phyloP scores from a whole-genome alignment of 257 asterid genomes.

The Solanum arcanum region DNA sequence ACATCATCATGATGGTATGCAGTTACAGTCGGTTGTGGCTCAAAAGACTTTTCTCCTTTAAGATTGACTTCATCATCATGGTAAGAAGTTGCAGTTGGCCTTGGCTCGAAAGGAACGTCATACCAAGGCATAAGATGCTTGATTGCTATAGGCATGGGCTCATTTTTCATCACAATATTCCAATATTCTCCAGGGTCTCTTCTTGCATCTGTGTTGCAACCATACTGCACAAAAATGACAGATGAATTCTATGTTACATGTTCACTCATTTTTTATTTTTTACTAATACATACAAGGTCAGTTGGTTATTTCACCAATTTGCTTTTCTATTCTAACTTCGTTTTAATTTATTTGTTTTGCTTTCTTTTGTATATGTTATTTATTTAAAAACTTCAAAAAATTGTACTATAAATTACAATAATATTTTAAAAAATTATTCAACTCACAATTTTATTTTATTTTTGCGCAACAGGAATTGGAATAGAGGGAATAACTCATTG shows the following conservation, averaged over 20 bases:
- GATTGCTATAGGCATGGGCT: neutral
- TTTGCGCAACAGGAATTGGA: too few species aligned
- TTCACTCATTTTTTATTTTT: too few species aligned
- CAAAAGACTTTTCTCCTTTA: neutral
- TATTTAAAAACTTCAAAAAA: too few species aligned
- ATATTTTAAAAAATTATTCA: fast-evolving
- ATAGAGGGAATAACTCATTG: too few species aligned
- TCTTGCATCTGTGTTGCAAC: neutral
- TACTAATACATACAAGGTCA: too few species aligned
- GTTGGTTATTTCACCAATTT: too few species aligned
- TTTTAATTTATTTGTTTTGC: too few species aligned
- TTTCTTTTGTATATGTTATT: too few species aligned
- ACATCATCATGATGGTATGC: too few species aligned
- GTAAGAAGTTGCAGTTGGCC: neutral
- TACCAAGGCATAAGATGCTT: neutral
- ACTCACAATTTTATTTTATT: fast-evolving
- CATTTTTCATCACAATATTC: neutral
- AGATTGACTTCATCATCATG: neutral
- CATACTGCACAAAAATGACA: neutral
- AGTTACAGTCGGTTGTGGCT: too few species aligned
- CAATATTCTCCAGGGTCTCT: neutral
- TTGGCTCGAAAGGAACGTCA: neutral
- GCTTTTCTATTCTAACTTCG: too few species aligned
- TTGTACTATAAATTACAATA: too few species aligned
- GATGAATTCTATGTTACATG: neutral